These are phyloP conservation scores for Aureobasidium musti DNA, from an alignment of 2,329 filamentous ascomycete species.

Conservation along the genomic window DNA sequence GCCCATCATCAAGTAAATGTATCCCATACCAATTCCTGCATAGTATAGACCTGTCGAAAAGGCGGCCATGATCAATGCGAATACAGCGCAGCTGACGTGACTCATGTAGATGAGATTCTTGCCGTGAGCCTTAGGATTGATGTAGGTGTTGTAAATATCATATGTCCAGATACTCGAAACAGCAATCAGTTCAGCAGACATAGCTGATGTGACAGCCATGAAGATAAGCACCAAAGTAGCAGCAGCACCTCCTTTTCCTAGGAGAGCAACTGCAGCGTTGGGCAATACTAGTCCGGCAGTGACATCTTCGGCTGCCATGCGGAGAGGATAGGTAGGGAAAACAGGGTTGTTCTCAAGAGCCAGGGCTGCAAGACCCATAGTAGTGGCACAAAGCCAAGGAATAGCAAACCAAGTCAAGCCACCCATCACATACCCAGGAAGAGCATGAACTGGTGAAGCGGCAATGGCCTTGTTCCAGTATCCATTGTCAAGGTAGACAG, in stretches of 20 bases:
- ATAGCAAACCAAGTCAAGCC: conserved; percentile 92
- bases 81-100: conserved; percentile 71
- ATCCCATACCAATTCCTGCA: conserved; percentile 75
- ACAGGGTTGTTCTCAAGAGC: conserved; percentile 72
- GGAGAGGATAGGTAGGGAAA: conserved; percentile 71
- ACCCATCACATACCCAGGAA: conserved; percentile 85
- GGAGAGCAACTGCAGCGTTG: conserved; percentile 77
- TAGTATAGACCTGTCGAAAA: conserved; percentile 71
- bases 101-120: conserved; percentile 77
- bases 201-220: conserved; percentile 85
- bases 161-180: conserved; percentile 87
- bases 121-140: conserved; percentile 75
- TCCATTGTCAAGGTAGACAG: conserved; percentile 47
- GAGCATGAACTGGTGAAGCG: conserved; percentile 77
- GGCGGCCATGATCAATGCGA: conserved; percentile 73
- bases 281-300: conserved; percentile 81
- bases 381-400: conserved; percentile 85
- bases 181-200: conserved; percentile 80
- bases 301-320: conserved; percentile 73
- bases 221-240: conserved; percentile 80
- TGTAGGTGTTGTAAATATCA: conserved; percentile 81
- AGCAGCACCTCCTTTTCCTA: conserved; percentile 78
- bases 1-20: conserved; percentile 87
- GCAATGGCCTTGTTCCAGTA: conserved; percentile 96
- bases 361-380: conserved; percentile 79